phyloP scores from a whole-genome alignment of 305 asterid species.

The Ruellia speciosa region DNA sequence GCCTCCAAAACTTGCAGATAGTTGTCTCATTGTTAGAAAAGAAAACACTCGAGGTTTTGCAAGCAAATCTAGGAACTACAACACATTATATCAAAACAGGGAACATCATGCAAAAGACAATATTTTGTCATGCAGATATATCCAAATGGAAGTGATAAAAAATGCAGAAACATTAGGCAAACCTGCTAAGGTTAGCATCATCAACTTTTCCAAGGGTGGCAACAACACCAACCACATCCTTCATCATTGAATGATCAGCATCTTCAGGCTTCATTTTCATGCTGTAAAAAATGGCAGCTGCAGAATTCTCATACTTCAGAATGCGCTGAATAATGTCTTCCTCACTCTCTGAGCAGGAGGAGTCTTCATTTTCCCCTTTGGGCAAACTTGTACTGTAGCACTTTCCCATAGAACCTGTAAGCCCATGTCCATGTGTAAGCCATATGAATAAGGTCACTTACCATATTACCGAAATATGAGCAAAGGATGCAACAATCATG shows the following conservation, averaged over 20 bases:
- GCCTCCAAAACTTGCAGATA: neutral
- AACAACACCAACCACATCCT: conserved; percentile 68
- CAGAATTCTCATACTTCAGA: conserved; percentile 47
- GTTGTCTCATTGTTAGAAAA: neutral
- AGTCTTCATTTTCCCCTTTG: conserved; percentile 28
- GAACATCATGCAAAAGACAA: neutral
- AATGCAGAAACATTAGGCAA: conserved; percentile 22
- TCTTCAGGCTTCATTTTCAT: conserved; percentile 30
- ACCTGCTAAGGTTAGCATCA: conserved; percentile 70
- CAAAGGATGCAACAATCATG: neutral
- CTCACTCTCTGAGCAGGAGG: conserved; percentile 27
- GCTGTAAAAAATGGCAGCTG: conserved; percentile 46
- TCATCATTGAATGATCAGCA: conserved; percentile 32
- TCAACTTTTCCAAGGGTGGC: conserved; percentile 66
- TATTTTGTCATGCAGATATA: neutral
- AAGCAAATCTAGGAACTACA: neutral
- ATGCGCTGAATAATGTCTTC: conserved; percentile 40
- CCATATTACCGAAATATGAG: conserved; percentile 6
- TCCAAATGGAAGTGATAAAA: neutral
- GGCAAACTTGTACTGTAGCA: conserved; percentile 24
- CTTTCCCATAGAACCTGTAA: conserved; percentile 52
- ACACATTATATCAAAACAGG: neutral
- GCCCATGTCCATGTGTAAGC: neutral
- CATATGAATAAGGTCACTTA: neutral
- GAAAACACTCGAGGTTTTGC: neutral